These are phyloP conservation scores for Microdochium bolleyi DNA, from an alignment of 2,329 filamentous ascomycete species.

Conservation along the genomic window DNA sequence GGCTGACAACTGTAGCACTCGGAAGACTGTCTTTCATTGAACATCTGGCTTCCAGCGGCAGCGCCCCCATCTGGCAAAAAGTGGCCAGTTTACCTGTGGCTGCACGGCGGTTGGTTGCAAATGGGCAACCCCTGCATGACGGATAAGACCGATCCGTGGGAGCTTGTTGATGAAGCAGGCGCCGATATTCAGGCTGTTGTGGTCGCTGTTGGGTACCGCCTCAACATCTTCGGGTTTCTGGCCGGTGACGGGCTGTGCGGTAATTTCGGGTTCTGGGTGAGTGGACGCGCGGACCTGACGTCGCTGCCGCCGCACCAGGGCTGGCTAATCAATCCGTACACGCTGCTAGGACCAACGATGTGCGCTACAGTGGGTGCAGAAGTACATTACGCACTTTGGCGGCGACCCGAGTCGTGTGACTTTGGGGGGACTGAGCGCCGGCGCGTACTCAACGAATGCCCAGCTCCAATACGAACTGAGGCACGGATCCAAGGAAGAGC, in stretches of 20 bases:
- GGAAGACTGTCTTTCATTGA: neutral
- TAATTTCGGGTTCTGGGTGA: neutral
- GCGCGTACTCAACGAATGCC: neutral
- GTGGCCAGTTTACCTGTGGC: neutral
- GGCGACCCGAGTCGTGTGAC: neutral
- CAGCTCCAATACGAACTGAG: neutral
- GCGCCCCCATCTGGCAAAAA: neutral
- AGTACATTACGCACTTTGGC: neutral
- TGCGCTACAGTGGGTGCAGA: neutral
- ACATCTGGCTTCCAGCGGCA: neutral
- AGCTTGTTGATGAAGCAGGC: neutral
- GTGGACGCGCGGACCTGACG: neutral
- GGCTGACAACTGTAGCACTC: neutral
- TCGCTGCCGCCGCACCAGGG: neutral
- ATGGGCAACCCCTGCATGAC: neutral
- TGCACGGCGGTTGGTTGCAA: neutral
- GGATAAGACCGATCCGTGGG: neutral
- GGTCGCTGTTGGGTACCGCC: neutral
- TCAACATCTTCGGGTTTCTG: neutral
- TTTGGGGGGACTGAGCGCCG: neutral
- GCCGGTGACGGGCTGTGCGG: neutral
- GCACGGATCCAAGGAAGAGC: neutral
- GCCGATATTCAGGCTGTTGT: neutral
- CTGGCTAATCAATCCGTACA: neutral
- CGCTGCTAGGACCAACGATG: neutral